phyloP scores from a whole-genome alignment of 805 yeast genomes.

The Limtongozyma cylindracea region DNA sequence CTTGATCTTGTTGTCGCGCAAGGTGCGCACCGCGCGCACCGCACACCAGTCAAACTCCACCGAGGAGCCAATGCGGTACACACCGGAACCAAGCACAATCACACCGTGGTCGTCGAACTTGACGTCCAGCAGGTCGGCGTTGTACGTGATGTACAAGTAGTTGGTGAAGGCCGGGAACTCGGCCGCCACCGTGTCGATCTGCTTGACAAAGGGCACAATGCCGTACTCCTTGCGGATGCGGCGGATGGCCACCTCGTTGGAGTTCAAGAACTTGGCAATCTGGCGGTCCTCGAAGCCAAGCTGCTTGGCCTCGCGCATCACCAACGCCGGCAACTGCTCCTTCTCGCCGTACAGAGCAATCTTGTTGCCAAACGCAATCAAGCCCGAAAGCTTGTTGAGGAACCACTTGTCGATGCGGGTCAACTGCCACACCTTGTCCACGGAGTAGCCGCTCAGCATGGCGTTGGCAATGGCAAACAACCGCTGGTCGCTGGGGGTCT shows the following conservation, averaged over 20 bases:
- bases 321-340: conserved; percentile 33
- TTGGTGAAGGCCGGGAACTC: conserved; percentile 95
- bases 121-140: conserved; percentile 73
- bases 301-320: conserved; percentile 76
- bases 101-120: conserved; percentile 80
- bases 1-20: conserved; percentile 65
- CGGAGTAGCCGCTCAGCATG: conserved; percentile 65
- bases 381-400: conserved; percentile 57
- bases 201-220: conserved; percentile 78
- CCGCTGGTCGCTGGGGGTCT: conserved; percentile 94
- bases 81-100: conserved; percentile 95
- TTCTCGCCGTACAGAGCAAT: conserved; percentile 28
- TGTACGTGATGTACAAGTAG: conserved; percentile 85
- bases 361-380: conserved; percentile 46
- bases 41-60: conserved; percentile 99
- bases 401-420: conserved; percentile 95
- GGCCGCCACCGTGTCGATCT: conserved; percentile 96
- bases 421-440: conserved; percentile 74
- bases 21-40: conserved; percentile 83
- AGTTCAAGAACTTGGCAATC: conserved; percentile 66
- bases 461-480: conserved; percentile 94
- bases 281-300: conserved; percentile 94
- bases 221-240: conserved; percentile 72
- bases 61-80: conserved; percentile 94
- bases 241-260: conserved; percentile 85